These are phyloP conservation scores for Linum trigynum DNA, from an alignment of 345 rosid species.

Conservation along the genomic window DNA sequence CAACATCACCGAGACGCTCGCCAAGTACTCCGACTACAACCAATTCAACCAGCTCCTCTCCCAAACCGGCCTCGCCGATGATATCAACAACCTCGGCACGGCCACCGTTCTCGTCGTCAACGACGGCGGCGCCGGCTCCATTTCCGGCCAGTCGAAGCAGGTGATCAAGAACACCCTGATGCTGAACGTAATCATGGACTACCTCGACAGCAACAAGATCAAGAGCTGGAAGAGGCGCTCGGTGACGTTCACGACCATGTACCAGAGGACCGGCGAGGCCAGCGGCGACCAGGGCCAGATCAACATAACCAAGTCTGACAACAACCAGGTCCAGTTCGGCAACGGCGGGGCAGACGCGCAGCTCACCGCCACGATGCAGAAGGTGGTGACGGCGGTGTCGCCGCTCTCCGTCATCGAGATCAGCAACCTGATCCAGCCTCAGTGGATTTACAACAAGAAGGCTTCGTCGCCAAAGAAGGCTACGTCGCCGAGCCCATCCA, in stretches of 20 bases:
- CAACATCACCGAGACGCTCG: constrained; percentile 2
- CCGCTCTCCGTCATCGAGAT: neutral
- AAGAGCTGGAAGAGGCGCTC: neutral
- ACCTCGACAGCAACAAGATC: neutral
- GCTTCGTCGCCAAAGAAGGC: neutral
- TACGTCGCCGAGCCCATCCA: neutral
- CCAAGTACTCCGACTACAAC: neutral
- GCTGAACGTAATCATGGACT: neutral
- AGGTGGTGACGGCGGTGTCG: neutral
- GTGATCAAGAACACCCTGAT: neutral
- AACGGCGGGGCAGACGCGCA: neutral
- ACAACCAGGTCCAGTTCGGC: neutral
- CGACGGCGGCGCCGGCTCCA: neutral
- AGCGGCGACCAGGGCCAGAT: neutral
- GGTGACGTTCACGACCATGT: neutral
- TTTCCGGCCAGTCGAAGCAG: neutral
- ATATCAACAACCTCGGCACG: neutral
- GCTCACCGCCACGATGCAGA: neutral
- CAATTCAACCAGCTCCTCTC: constrained; percentile 1
- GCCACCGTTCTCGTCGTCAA: neutral
- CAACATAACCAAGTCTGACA: neutral
- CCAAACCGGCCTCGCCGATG: neutral
- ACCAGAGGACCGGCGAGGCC: neutral
- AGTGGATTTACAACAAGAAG: neutral
- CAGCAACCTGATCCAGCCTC: neutral